Conservation (phyloP, 1,284 basidiomycete genomes). For the Ceratorhiza oryzae-sativae region DNA sequence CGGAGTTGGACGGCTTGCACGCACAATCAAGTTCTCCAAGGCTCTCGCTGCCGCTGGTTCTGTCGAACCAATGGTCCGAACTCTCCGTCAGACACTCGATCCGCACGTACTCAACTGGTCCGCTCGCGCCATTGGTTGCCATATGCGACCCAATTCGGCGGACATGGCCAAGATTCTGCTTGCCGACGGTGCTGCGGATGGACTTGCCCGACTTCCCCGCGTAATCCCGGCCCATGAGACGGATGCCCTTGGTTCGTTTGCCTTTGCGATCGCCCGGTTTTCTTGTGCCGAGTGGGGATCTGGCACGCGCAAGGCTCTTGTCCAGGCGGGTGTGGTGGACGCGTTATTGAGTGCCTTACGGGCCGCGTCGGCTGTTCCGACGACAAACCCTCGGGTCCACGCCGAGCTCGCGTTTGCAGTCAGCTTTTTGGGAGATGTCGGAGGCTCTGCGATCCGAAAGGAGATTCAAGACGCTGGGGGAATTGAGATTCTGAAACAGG, state of each 20-base stretch:
- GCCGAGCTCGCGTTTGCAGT: conserved; percentile 41
- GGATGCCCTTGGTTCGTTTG: conserved; percentile 41
- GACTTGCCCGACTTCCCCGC: conserved; percentile 42
- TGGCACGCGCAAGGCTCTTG: conserved; percentile 40
- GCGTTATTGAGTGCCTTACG: conserved; percentile 40
- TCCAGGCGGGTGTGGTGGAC: conserved; percentile 43
- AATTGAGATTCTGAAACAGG: conserved; percentile 41
- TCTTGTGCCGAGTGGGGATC: conserved; percentile 42
- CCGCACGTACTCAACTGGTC: conserved; percentile 42
- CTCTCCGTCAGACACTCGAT: conserved; percentile 31
- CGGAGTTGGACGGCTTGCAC: conserved; percentile 39
- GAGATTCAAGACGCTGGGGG: conserved; percentile 43
- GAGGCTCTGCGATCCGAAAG: conserved; percentile 40
- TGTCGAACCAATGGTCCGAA: conserved; percentile 39
- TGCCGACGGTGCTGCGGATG: conserved; percentile 40
- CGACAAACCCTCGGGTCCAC: conserved; percentile 39
- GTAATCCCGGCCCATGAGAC: conserved; percentile 37
- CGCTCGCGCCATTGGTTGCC: conserved; percentile 42
- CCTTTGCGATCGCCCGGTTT: conserved; percentile 42
- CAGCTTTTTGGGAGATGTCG: conserved; percentile 41
- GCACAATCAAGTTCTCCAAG: conserved; percentile 43
- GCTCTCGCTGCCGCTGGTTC: conserved; percentile 38
- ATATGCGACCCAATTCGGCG: conserved; percentile 43
- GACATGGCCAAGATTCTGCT: conserved; percentile 43
- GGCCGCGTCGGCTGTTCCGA: conserved; percentile 39